Evolutionary conservation across 768 basidiomycete species (phyloP).

Genomic region (Clitopilus passeckerianus): DNA sequence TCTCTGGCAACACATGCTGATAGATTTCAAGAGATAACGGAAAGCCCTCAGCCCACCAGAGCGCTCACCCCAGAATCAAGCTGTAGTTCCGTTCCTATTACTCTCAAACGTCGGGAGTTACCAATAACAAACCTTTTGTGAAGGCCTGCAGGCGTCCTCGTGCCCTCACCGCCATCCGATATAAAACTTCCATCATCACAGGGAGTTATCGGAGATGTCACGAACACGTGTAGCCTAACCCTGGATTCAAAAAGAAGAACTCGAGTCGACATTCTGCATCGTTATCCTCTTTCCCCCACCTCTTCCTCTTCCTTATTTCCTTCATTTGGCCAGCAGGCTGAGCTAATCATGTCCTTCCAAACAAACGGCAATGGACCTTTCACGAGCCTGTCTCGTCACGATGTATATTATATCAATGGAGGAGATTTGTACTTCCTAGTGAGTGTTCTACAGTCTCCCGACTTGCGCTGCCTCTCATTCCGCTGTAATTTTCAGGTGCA

Average conservation of each 20-base stretch:
- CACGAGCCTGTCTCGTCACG: conserved; percentile 21
- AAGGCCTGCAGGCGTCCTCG: conserved; percentile 10
- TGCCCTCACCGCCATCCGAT: conserved; percentile 7
- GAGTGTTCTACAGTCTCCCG: conserved; percentile 25
- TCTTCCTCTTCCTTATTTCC: conserved; percentile 21
- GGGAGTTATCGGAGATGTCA: conserved; percentile 12
- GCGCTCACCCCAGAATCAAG: neutral
- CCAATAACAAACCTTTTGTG: neutral
- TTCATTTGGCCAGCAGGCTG: conserved; percentile 21
- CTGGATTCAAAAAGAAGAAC: conserved; percentile 24
- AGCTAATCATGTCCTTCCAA: conserved; percentile 14
- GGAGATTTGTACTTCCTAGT: conserved; percentile 50
- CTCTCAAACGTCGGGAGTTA: neutral
- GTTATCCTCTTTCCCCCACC: conserved; percentile 26
- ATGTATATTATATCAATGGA: conserved; percentile 42
- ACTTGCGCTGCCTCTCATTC: conserved; percentile 15
- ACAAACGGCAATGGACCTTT: conserved; percentile 10
- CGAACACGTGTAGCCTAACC: conserved; percentile 24
- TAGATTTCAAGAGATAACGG: neutral
- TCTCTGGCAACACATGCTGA: neutral
- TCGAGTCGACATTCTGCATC: conserved; percentile 21
- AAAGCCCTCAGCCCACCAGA: neutral
- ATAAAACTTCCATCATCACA: conserved; percentile 11
- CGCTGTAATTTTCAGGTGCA: conserved; percentile 42
- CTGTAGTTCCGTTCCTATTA: neutral